Conservation (phyloP, 2,329 filamentous ascomycete species). For the Trichophyton mentagrophytes region DNA sequence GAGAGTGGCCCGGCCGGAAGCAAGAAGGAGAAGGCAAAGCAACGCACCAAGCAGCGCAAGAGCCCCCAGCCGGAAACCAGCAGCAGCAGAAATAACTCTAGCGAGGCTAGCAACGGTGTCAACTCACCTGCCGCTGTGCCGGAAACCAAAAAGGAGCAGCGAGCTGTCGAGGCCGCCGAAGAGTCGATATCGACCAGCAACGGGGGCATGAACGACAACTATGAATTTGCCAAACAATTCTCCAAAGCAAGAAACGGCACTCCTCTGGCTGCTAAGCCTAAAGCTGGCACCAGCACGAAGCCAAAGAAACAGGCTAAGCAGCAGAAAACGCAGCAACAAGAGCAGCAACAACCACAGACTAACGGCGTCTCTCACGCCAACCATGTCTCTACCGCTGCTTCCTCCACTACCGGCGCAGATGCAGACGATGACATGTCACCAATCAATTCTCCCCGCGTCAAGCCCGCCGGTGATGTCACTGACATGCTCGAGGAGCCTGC, state of each 20-base stretch:
- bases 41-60: slow-evolving; percentile 23
- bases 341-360: not conserved
- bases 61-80: slow-evolving; percentile 18
- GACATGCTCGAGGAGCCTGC: slow-evolving; percentile 78
- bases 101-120: not conserved
- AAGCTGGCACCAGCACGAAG: slow-evolving; percentile 5
- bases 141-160: not conserved
- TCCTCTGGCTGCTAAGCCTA: slow-evolving; percentile 34
- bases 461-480: slow-evolving; percentile 53
- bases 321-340: slow-evolving; percentile 9
- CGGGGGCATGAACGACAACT: slow-evolving; percentile 41
- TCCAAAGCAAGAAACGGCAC: slow-evolving; percentile 58
- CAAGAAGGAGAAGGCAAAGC: slow-evolving; percentile 36
- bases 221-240: slow-evolving; percentile 65
- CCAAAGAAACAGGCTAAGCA: not conserved
- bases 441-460: slow-evolving; percentile 50
- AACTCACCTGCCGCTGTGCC: not conserved
- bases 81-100: slow-evolving; percentile 8
- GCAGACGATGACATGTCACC: slow-evolving; percentile 71
- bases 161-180: not conserved
- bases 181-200: not conserved
- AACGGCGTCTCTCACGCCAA: not conserved
- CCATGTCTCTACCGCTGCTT: slow-evolving; percentile 41
- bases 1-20: slow-evolving; percentile 20
- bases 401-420: slow-evolving; percentile 60